Evolutionary conservation across 345 rosid species (phyloP).

Genomic region (Hirschfeldia incana): DNA sequence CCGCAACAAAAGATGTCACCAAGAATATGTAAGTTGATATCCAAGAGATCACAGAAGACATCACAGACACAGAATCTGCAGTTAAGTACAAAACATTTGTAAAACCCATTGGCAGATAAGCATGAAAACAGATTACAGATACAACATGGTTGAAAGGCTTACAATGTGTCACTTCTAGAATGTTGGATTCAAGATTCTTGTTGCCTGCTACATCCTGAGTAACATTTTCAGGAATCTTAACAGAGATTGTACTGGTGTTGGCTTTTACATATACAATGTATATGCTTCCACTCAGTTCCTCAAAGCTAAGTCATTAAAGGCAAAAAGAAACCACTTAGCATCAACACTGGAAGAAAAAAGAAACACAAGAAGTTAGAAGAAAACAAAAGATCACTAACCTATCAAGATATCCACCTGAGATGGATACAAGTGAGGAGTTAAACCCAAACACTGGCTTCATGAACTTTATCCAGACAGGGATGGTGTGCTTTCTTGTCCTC

Average conservation of each 20-base stretch:
- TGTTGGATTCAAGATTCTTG: constrained; percentile 67
- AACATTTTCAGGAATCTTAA: constrained; percentile 74
- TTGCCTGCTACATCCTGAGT: constrained; percentile 91
- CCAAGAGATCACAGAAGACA: constrained; percentile 53
- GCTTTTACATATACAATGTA: constrained; percentile 65
- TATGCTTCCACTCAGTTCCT: constrained; percentile 60
- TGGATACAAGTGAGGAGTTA: constrained; percentile 69
- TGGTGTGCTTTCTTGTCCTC: constrained; percentile 62
- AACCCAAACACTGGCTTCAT: constrained; percentile 81
- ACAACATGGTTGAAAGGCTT: constrained; percentile 33
- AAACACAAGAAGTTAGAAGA: background rate
- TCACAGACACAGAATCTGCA: constrained; percentile 70
- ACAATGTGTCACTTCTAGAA: constrained; percentile 80
- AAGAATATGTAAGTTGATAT: constrained; percentile 55
- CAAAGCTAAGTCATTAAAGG: constrained; percentile 54
- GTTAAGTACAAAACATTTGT: constrained; percentile 2
- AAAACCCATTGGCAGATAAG: constrained; percentile 14
- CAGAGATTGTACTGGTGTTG: constrained; percentile 44
- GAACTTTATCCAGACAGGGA: constrained; percentile 67
- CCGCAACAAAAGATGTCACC: constrained; percentile 58
- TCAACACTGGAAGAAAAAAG: background rate
- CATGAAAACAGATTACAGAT: background rate
- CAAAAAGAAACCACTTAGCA: background rate
- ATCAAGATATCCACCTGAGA: constrained; percentile 76
- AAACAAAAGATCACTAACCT: constrained; percentile 51